Base-by-base conservation (phyloP, 495 filamentous ascomycete species). In the Glutinoglossum americanum region DNA sequence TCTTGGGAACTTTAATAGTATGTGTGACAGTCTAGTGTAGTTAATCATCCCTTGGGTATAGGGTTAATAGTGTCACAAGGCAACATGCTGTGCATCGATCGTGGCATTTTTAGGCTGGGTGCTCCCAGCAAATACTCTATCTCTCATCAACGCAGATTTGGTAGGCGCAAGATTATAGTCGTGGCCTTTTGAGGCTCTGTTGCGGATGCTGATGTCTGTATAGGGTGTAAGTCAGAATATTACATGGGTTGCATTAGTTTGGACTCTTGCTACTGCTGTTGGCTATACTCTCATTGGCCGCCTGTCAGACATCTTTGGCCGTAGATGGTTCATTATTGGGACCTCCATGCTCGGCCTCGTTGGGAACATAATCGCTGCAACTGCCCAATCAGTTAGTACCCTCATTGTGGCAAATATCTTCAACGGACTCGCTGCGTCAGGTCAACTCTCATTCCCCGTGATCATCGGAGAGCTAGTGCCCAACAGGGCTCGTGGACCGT, bases 281-380 rank as follows among this genome's bases (percentile, higher is more conserved):
- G 67, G 62, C 27, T 60, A 70, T 26, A 61, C 68, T 21, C 61
- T 71, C 19, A 69, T 77, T 13, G 76, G 76, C 15, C 71, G 74
- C 39, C 60, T 78, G 7, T 68, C 69, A 1, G 74, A 80, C 64
- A 73, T 78, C 41, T 78, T 80, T 54, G 75, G 76, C 41, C 70
- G 76, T 44, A 68, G 73, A 58, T 76, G 69, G 63, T 72, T 76
- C 60, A 66, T 76, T 59, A 71, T 78, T 44, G 67, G 66, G 4
- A 70, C 68, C 39, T 64, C 70, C 3, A 4, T 67, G 8, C 60
- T 75, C 10, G 69, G 65, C 5, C 62, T 75, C 26, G 56, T 77
- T 39, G 73, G 74, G 28, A 65, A 64, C 56, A 69, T 74, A 35
- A 65, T 76, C 45, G 67, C 70, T 62, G 69, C 72, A 6, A 68